Evolutionary conservation across 1,284 basidiomycete genomes (phyloP).

Genomic region (Irpex sp.): DNA sequence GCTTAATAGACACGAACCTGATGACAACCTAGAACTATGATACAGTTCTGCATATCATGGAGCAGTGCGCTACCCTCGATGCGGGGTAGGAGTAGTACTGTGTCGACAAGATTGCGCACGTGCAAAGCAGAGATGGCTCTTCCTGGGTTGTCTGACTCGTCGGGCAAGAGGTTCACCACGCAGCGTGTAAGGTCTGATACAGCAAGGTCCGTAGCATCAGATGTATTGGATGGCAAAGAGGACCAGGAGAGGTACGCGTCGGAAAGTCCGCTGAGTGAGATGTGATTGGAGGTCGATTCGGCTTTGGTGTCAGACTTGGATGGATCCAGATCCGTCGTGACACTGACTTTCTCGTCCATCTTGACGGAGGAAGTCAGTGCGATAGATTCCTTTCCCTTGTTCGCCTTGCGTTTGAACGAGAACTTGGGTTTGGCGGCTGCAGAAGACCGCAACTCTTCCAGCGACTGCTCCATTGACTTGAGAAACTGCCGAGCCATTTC

Average conservation of each 20-base stretch:
- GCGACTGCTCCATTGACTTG: conserved; percentile 47
- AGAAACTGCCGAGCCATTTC: conserved; percentile 44
- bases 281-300: conserved; percentile 10
- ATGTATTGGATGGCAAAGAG: conserved; percentile 23
- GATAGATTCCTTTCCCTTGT: conserved; percentile 8
- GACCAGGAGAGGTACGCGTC: conserved; percentile 20
- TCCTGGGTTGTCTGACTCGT: conserved; percentile 16
- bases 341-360: neutral
- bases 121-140: conserved; percentile 57
- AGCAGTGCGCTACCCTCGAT: conserved; percentile 70
- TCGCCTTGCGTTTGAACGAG: conserved; percentile 61
- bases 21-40: conserved; percentile 69
- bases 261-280: conserved; percentile 18
- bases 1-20: conserved; percentile 46
- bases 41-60: conserved; percentile 54
- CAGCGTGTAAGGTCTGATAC: conserved; percentile 60
- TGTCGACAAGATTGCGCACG: conserved; percentile 47
- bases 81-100: conserved; percentile 58
- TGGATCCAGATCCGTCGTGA: neutral
- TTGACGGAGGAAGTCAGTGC: neutral
- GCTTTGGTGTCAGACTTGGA: conserved; percentile 1
- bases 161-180: conserved; percentile 58
- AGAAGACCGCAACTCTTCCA: conserved; percentile 47
- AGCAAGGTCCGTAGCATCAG: conserved; percentile 44
- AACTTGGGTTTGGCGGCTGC: conserved; percentile 58